These are phyloP conservation scores for Colletotrichum sp. DNA, from an alignment of 2,329 filamentous ascomycete species.

Conservation along the genomic window DNA sequence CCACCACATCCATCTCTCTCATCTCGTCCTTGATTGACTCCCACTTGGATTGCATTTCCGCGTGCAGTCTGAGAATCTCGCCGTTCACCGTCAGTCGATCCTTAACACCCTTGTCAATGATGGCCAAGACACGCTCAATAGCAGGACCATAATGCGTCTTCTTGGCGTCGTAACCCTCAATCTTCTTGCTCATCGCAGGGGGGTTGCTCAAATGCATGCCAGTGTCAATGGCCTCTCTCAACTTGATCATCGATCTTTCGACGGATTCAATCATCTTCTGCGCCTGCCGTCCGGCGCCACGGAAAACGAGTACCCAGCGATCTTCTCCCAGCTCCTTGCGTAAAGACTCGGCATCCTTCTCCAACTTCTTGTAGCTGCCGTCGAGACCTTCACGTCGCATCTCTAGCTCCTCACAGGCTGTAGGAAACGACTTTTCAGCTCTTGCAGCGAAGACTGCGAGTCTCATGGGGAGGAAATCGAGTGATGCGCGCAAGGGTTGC, in stretches of 20 bases:
- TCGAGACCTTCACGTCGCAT: slow-evolving; percentile 78
- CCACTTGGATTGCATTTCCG: slow-evolving; percentile 86
- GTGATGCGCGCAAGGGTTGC: slow-evolving; percentile 89
- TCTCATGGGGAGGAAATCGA: slow-evolving; percentile 96
- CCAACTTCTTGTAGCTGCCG: slow-evolving; percentile 84
- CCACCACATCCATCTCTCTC: slow-evolving; percentile 72
- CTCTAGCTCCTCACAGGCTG: slow-evolving; percentile 87
- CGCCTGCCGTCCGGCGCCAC: slow-evolving; percentile 88
- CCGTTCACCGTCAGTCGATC: slow-evolving; percentile 97
- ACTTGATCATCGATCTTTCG: slow-evolving; percentile 81
- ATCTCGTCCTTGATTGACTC: slow-evolving; percentile 78
- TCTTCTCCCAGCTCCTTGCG: slow-evolving; percentile 93
- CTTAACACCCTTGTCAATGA: slow-evolving; percentile 95
- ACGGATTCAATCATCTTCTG: slow-evolving; percentile 98
- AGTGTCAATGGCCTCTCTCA: slow-evolving; percentile 80
- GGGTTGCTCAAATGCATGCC: slow-evolving; percentile 77
- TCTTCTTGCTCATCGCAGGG: slow-evolving; percentile 75
- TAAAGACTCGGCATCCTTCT: slow-evolving; percentile 87
- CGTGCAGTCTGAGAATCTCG: slow-evolving; percentile 86
- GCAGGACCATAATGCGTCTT: slow-evolving; percentile 93
- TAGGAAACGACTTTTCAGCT: slow-evolving; percentile 82
- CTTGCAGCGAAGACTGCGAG: slow-evolving; percentile 84
- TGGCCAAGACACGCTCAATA: slow-evolving; percentile 87
- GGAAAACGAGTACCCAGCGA: slow-evolving; percentile 94
- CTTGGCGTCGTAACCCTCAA: slow-evolving; percentile 94